Evolutionary conservation across 1,284 basidiomycete species (phyloP).

Genomic region (Cutaneotrichosporon cutaneum): DNA sequence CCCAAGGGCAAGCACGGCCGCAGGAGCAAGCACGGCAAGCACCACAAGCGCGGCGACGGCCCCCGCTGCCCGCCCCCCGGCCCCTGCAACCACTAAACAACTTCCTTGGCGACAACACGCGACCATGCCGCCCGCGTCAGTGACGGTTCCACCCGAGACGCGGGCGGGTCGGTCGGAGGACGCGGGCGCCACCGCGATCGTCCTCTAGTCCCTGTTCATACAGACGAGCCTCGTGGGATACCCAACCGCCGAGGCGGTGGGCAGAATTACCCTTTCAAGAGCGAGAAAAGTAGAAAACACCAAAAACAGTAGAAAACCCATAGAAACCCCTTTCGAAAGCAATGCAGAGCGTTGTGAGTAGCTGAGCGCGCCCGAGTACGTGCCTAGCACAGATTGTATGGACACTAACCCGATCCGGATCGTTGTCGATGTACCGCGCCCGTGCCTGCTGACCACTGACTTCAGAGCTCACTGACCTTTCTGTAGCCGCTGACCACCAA

Average conservation of each 20-base stretch:
- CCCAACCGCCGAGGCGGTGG: too few relatives aligned
- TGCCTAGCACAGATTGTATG: too few relatives aligned
- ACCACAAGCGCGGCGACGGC: background rate
- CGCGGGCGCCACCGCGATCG: constrained; percentile 4
- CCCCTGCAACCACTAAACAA: background rate
- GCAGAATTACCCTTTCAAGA: too few relatives aligned
- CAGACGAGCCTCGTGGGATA: background rate
- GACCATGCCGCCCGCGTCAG: background rate
- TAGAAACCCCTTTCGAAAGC: background rate
- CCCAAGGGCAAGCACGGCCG: background rate
- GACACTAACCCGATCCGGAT: too few relatives aligned
- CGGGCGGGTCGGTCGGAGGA: constrained; percentile 5
- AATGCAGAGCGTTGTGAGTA: background rate
- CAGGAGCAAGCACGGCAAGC: background rate
- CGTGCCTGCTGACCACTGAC: too few relatives aligned
- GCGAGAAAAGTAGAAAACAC: background rate
- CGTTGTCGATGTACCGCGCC: too few relatives aligned
- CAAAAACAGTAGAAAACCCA: background rate
- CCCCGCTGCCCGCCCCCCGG: background rate
- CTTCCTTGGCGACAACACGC: background rate
- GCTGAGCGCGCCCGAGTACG: background rate
- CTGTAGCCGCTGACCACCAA: too few relatives aligned
- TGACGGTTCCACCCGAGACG: constrained; percentile 4
- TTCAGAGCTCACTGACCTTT: too few relatives aligned
- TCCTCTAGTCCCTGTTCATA: constrained; percentile 3